These are phyloP conservation scores for Penicillium sp. DNA, from an alignment of 2,329 filamentous ascomycete genomes.

Conservation along the genomic window DNA sequence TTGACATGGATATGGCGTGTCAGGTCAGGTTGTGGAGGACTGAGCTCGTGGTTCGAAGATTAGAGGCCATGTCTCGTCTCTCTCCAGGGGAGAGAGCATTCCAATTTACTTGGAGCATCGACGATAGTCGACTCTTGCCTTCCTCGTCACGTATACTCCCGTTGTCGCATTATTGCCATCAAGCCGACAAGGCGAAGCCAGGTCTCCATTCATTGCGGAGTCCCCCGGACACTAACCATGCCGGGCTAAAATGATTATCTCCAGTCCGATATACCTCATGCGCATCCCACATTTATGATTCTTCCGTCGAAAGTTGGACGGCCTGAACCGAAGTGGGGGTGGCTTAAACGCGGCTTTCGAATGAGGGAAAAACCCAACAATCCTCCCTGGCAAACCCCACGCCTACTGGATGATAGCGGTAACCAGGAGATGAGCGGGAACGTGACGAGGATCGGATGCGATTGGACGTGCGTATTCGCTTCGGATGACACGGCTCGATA, in stretches of 20 bases:
- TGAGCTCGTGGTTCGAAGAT: no score
- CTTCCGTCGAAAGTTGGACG: neutral
- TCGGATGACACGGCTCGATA: slow-evolving; percentile 8
- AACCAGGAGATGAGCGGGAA: neutral
- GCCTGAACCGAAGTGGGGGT: neutral
- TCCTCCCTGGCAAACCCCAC: neutral
- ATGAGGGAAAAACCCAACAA: neutral
- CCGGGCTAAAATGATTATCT: neutral
- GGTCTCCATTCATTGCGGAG: neutral
- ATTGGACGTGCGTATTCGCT: neutral
- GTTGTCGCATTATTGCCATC: neutral
- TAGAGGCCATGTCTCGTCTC: no score
- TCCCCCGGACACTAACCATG: neutral
- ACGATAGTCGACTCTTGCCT: neutral
- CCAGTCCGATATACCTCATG: neutral
- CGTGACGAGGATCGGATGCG: no score
- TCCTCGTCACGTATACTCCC: neutral
- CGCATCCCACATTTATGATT: neutral
- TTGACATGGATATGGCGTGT: neutral
- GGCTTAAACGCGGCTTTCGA: neutral
- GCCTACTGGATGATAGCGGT: neutral
- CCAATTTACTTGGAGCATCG: neutral
- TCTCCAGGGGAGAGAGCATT: no score
- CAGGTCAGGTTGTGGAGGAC: neutral
- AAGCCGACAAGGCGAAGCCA: neutral